Conservation (phyloP, 257 asterid genomes). For the Scutellaria minor region DNA sequence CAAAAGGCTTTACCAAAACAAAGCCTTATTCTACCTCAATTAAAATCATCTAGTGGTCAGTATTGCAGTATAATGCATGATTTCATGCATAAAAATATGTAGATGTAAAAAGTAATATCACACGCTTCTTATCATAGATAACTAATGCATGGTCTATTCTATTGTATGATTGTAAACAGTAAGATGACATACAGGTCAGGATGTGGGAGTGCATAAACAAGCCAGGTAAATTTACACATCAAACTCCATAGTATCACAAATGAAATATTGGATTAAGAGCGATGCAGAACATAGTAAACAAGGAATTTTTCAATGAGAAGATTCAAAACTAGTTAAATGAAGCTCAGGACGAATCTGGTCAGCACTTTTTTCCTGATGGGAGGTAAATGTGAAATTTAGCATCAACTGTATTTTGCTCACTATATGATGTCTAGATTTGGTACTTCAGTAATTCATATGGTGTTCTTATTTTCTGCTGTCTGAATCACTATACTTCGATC, state of each 20-base stretch:
- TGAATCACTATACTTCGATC: not conserved
- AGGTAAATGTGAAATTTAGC: slow-evolving; percentile 10
- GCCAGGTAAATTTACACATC: not conserved
- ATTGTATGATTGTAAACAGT: not conserved
- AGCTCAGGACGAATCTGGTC: not conserved
- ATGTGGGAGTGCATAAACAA: not conserved
- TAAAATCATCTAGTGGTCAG: not conserved
- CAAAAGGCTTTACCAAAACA: slow-evolving; percentile 27
- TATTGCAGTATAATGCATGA: not conserved
- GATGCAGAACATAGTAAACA: not conserved
- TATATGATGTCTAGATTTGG: not conserved
- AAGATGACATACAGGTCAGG: not conserved
- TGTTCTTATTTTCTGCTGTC: not conserved
- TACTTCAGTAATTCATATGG: slow-evolving; percentile 1
- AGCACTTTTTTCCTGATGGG: not conserved
- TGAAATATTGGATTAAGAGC: not conserved
- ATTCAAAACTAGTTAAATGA: not conserved
- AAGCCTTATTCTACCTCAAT: slow-evolving; percentile 28
- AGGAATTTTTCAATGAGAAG: not conserved
- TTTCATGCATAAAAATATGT: not conserved
- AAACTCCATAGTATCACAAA: slow-evolving; percentile 12
- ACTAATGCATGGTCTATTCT: not conserved
- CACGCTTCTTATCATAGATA: not conserved
- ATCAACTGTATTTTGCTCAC: slow-evolving; percentile 1
- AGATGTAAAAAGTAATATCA: not conserved